These are phyloP conservation scores for Sarocladium oryzae DNA, from an alignment of 2,329 filamentous ascomycete genomes.

Conservation along the genomic window DNA sequence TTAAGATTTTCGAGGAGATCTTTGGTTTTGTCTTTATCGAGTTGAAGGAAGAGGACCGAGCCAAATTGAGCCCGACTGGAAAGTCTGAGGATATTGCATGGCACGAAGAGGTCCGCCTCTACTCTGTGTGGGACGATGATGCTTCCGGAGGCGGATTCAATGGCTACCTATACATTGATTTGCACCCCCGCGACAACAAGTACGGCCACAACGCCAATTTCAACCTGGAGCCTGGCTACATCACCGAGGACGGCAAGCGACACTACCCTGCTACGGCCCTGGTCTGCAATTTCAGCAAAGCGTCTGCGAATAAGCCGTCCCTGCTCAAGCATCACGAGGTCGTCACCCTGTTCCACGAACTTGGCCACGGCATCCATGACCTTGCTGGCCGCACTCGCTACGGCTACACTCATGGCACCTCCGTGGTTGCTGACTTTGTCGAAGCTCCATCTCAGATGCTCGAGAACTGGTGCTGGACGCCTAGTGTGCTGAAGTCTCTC, in stretches of 20 bases:
- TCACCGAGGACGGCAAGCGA: conserved; percentile 59
- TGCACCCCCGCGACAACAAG: conserved; percentile 74
- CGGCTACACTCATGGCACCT: conserved; percentile 62
- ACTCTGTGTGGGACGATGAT: conserved; percentile 76
- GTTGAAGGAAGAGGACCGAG: conserved; percentile 59
- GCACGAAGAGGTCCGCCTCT: conserved; percentile 79
- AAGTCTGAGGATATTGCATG: conserved; percentile 68
- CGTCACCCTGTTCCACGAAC: conserved; percentile 74
- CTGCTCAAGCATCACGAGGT: conserved; percentile 79
- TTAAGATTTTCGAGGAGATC: conserved; percentile 75
- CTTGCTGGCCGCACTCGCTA: conserved; percentile 56
- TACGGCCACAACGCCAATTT: conserved; percentile 85
- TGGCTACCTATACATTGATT: conserved; percentile 76
- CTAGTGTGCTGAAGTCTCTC: conserved; percentile 56
- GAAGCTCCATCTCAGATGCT: conserved; percentile 69
- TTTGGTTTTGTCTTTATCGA: conserved; percentile 76
- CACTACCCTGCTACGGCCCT: conserved; percentile 73
- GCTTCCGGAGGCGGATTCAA: conserved; percentile 65
- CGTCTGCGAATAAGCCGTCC: conserved; percentile 67
- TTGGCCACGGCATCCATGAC: conserved; percentile 66
- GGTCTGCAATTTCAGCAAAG: conserved; percentile 82
- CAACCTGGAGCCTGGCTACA: conserved; percentile 67
- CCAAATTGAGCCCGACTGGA: conserved; percentile 57
- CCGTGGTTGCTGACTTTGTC: conserved; percentile 61
- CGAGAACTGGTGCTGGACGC: conserved; percentile 71